Conservation (phyloP, 2,329 filamentous ascomycete species). For the Curvularia sp. region DNA sequence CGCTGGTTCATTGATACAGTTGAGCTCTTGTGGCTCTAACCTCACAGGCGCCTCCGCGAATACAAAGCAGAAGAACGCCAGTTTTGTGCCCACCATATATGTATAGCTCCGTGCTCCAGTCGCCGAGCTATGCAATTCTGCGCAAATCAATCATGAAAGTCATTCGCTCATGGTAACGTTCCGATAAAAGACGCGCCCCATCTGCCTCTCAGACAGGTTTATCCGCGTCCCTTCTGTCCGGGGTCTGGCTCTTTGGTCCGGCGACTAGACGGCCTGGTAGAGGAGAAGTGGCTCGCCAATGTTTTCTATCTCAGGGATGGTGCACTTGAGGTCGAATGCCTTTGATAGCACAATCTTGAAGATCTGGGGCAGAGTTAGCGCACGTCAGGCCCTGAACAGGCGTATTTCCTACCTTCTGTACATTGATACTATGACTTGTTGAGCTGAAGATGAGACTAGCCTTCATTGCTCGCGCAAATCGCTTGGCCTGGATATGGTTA, state of each 20-base stretch:
- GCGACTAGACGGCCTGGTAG: slow-evolving; percentile 64
- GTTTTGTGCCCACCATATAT: slow-evolving; percentile 33
- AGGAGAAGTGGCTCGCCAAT: slow-evolving; percentile 93
- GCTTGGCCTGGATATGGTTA: slow-evolving; percentile 70
- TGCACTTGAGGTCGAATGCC: slow-evolving; percentile 98
- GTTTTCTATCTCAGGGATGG: slow-evolving; percentile 98
- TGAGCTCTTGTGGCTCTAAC: slow-evolving; percentile 19
- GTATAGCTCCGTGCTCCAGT: slow-evolving; percentile 44
- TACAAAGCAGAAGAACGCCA: slow-evolving; percentile 41
- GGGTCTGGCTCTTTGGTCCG: slow-evolving; percentile 29
- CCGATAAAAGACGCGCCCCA: slow-evolving; percentile 31
- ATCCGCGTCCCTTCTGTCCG: slow-evolving; percentile 18
- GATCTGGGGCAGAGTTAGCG: slow-evolving; percentile 68
- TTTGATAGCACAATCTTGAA: slow-evolving; percentile 99
- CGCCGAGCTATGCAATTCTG: slow-evolving; percentile 48
- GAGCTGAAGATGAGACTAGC: slow-evolving; percentile 97
- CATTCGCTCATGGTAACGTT: slow-evolving; percentile 47
- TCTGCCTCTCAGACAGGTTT: slow-evolving; percentile 22
- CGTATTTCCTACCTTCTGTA: slow-evolving; percentile 79
- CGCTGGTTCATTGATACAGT: slow-evolving; percentile 20
- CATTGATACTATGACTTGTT: slow-evolving; percentile 98
- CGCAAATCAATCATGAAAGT: slow-evolving; percentile 46
- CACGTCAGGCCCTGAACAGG: not conserved
- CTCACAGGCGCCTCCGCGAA: slow-evolving; percentile 20
- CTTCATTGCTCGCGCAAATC: slow-evolving; percentile 98